Percentiles rank a stretch among this genome's conserved stretches.
Conservation (phyloP, 495 filamentous ascomycete genomes). For the Hypomontagnella submonticulosa region DNA sequence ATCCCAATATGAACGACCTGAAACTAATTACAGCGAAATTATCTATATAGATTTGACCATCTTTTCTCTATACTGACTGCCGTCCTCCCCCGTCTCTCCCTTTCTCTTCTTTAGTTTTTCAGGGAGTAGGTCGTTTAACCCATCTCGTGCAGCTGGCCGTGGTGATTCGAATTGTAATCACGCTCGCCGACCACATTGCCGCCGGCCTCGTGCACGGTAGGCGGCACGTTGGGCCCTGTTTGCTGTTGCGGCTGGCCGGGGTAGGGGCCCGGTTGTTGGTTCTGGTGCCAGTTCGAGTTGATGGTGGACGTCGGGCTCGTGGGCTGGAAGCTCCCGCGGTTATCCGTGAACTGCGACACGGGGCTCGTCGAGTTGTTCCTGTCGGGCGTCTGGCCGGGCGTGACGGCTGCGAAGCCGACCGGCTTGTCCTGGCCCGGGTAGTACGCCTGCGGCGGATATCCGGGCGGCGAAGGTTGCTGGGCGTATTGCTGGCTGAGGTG, state of each 20-base stretch:
- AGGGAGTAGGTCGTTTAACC: slow-evolving; percentile 3
- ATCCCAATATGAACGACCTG: background rate
- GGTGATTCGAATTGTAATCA: slow-evolving; percentile 46
- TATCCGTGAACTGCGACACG: slow-evolving; percentile 42
- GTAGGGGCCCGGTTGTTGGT: slow-evolving; percentile 15
- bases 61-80: background rate
- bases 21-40: slow-evolving; percentile 1
- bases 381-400: slow-evolving; percentile 32
- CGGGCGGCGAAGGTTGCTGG: slow-evolving; percentile 21
- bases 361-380: slow-evolving; percentile 47
- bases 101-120: too few species aligned
- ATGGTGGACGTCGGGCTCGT: slow-evolving; percentile 43
- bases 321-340: slow-evolving; percentile 37
- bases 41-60: too few species aligned
- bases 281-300: slow-evolving; percentile 40
- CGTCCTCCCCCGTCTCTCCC: background rate
- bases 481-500: slow-evolving; percentile 41
- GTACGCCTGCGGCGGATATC: slow-evolving; percentile 34
- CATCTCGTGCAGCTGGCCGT: slow-evolving; percentile 47
- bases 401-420: slow-evolving; percentile 33
- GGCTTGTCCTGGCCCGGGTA: slow-evolving; percentile 41
- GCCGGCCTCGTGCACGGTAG: slow-evolving; percentile 48
- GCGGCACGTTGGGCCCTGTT: slow-evolving; percentile 31
- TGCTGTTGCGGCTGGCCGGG: slow-evolving; percentile 5
- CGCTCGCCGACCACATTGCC: slow-evolving; percentile 44